Conservation (phyloP, 148 eudicot species). For the Selenicereus undatus region DNA sequence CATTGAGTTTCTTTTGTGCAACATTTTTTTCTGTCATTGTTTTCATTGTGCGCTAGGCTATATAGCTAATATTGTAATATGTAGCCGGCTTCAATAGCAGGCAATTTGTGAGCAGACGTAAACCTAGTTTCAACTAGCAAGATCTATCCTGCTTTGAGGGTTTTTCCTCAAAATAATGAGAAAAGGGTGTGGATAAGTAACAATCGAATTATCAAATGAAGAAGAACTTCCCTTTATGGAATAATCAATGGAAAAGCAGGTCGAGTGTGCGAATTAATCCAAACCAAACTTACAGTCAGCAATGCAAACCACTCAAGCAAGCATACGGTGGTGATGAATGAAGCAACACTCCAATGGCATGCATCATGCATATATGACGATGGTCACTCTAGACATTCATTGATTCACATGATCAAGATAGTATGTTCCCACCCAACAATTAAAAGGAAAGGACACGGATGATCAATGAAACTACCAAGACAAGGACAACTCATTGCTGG, state of each 20-base stretch:
- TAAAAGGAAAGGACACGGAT: too few relatives aligned
- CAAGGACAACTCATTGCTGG: too few relatives aligned
- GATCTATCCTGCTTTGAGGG: too few relatives aligned
- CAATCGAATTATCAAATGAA: background rate
- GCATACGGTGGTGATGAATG: background rate
- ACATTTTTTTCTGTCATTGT: too few relatives aligned
- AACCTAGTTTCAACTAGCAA: too few relatives aligned
- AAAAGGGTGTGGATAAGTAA: background rate
- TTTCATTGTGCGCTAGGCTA: too few relatives aligned
- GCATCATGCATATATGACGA: background rate
- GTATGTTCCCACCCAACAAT: background rate
- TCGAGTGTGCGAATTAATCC: background rate
- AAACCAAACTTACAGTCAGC: background rate
- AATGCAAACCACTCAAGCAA: background rate
- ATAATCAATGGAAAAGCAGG: background rate
- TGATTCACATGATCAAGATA: background rate
- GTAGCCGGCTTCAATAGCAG: too few relatives aligned
- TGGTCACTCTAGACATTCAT: background rate
- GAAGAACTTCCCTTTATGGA: background rate
- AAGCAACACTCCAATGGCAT: background rate
- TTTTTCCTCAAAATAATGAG: too few relatives aligned
- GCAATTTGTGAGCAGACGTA: too few relatives aligned
- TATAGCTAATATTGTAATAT: too few relatives aligned
- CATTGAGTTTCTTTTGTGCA: too few relatives aligned
- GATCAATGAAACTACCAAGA: too few relatives aligned